Evolutionary conservation across 345 rosid genomes (phyloP), one percentile per base, ranked within the genome.

Genomic region (Barbarea vulgaris): DNA sequence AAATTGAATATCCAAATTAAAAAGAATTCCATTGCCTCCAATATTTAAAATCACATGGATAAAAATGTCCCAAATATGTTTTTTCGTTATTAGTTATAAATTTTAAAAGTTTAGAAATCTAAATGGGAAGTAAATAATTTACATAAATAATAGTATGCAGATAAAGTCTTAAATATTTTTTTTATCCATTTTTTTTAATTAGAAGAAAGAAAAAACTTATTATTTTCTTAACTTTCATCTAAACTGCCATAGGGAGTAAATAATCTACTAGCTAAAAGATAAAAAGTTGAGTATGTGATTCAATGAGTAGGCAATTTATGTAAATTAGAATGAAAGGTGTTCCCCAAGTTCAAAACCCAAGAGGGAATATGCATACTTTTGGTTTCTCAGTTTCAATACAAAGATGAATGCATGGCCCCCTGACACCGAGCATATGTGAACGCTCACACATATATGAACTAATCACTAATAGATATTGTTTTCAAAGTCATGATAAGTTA

Each of bases 271-370:
- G 4, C 1, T 24, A 63, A 37, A 39, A 25, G 28, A 4, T 59
- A 17, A 48, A 62, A 30, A 24, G 3, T n/a, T n/a, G n/a, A 24
- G 3, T 1, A 58, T 37, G 15, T 41, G 42, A 28, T 19, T 37
- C 52, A 39, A 72, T 27, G 64, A 62, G 69, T 50, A 19, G 62
- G 52, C 21, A 37, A 21, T 47, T 22, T 37, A 53, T 51, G 42
- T 9, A 47, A 64, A 44, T 11, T 15, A 31, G 19, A 64, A 54
- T 15, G 46, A 64, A 42, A 47, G 19, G 39, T 65, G 78, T 75
- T 57, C 73, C 78, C 78, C 11, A 8, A 47, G 48, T 67, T 57
- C 78, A 66, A 65, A 65, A 47, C 78, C 78, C 78, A 67, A 75
- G 51, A 66, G 17, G 9, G 60, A 46, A 25, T 22, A 25, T 67